phyloP scores from a whole-genome alignment of 176 grass and related monocot genomes.

The Pontederia crassipes region DNA sequence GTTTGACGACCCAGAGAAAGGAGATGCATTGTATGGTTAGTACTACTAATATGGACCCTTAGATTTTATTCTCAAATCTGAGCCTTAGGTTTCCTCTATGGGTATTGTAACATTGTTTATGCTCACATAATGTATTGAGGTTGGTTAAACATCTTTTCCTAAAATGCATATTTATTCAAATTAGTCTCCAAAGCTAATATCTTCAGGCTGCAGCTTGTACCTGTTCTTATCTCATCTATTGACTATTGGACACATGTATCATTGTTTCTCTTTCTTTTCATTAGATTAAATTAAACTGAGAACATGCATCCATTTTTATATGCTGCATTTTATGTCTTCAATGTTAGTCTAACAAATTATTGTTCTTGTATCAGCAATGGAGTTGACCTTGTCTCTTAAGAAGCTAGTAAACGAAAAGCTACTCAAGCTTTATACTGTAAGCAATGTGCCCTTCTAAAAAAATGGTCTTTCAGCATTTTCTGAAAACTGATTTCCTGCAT shows the following conservation, averaged over 20 bases:
- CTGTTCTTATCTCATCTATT: no score
- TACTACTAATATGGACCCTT: neutral
- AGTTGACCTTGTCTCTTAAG: conserved; percentile 70
- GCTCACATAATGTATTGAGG: no score
- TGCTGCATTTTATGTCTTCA: neutral
- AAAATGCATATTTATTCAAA: no score
- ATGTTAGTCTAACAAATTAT: neutral
- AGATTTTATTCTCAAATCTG: neutral
- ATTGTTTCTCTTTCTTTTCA: no score
- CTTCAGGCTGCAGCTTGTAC: no score
- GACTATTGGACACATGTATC: no score
- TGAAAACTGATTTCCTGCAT: neutral
- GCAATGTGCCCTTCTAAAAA: neutral
- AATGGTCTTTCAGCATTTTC: no score
- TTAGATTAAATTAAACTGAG: no score
- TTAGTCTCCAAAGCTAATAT: no score
- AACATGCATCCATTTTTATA: neutral
- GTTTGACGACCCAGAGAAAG: conserved; percentile 89
- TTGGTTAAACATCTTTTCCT: no score
- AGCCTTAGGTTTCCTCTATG: no score
- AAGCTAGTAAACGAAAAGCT: conserved; percentile 83
- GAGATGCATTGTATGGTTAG: conserved; percentile 78
- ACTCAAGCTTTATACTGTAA: conserved; percentile 65
- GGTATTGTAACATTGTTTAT: no score
- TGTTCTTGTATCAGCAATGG: conserved; percentile 62